phyloP scores from a whole-genome alignment of 2,329 filamentous ascomycete species.

The Neopestalotiopsis sp. region DNA sequence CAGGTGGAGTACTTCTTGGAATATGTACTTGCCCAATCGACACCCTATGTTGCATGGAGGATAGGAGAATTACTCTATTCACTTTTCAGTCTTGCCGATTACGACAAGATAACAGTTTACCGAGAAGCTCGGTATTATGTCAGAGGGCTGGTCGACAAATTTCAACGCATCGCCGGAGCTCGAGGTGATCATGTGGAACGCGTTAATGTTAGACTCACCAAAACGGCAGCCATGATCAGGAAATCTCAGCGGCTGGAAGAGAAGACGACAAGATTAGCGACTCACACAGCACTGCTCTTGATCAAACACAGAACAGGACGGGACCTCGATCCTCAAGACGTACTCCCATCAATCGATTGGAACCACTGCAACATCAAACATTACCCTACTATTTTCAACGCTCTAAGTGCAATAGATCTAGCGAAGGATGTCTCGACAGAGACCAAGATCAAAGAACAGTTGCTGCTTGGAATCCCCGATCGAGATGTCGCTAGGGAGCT shows the following conservation, averaged over 20 bases:
- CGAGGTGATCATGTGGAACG: slow-evolving; percentile 14
- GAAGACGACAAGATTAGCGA: slow-evolving; percentile 24
- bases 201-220: neutral
- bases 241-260: slow-evolving; percentile 28
- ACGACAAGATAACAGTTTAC: slow-evolving; percentile 25
- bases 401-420: slow-evolving; percentile 29
- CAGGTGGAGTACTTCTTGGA: slow-evolving; percentile 28
- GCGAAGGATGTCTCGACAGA: slow-evolving; percentile 20
- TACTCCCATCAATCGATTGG: slow-evolving; percentile 23
- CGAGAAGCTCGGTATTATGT: slow-evolving; percentile 3
- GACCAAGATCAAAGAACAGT: slow-evolving; percentile 26
- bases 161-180: slow-evolving; percentile 3
- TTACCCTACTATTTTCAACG: slow-evolving; percentile 26
- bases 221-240: slow-evolving; percentile 26
- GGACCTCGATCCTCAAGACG: slow-evolving; percentile 27
- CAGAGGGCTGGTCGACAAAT: neutral
- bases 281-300: slow-evolving; percentile 26
- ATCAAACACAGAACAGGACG: slow-evolving; percentile 31
- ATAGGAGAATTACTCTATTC: slow-evolving; percentile 29
- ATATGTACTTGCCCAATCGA: slow-evolving; percentile 24
- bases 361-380: slow-evolving; percentile 17
- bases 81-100: slow-evolving; percentile 31
- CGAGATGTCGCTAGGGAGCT: slow-evolving; percentile 25
- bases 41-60: slow-evolving; percentile 23
- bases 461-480: slow-evolving; percentile 31